These are phyloP conservation scores for Aureobasidium lini DNA, from an alignment of 2,329 filamentous ascomycete genomes.

Conservation along the genomic window DNA sequence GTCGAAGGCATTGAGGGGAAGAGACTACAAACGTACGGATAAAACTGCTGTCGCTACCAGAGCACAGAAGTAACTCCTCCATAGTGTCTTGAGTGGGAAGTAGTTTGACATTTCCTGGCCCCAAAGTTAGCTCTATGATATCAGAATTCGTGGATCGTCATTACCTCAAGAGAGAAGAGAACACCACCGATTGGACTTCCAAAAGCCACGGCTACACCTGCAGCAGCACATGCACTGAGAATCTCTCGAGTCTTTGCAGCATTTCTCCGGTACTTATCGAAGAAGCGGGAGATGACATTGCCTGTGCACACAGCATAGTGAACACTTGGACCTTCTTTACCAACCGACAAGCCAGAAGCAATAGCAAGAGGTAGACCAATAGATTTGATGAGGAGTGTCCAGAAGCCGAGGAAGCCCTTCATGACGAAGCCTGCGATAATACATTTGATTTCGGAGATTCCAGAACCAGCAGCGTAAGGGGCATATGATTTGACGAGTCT, in stretches of 20 bases:
- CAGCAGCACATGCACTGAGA: slow-evolving; percentile 85
- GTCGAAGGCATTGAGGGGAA: not conserved
- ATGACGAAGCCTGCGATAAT: slow-evolving; percentile 98
- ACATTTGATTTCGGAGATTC: slow-evolving; percentile 98
- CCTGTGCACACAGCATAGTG: slow-evolving; percentile 97
- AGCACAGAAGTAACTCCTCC: slow-evolving; percentile 97
- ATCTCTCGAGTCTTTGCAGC: slow-evolving; percentile 94
- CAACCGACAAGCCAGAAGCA: slow-evolving; percentile 85
- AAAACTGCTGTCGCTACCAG: slow-evolving; percentile 88
- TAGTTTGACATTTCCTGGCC: slow-evolving; percentile 81
- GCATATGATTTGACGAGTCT: slow-evolving; percentile 84
- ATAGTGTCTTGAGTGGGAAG: slow-evolving; percentile 94
- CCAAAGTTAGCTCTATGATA: slow-evolving; percentile 4
- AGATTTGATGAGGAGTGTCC: slow-evolving; percentile 91
- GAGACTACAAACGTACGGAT: slow-evolving; percentile 43
- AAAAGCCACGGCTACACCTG: slow-evolving; percentile 92
- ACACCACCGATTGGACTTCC: slow-evolving; percentile 96
- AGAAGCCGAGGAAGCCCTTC: slow-evolving; percentile 91
- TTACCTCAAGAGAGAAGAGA: slow-evolving; percentile 76
- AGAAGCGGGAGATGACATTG: slow-evolving; percentile 89
- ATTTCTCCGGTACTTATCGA: slow-evolving; percentile 84
- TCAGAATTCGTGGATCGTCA: slow-evolving; percentile 13
- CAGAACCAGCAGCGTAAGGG: slow-evolving; percentile 91
- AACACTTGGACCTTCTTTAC: slow-evolving; percentile 97
- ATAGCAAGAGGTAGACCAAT: slow-evolving; percentile 86